Base-by-base conservation (phyloP, 768 basidiomycete species). In the Pisolithus sp. region DNA sequence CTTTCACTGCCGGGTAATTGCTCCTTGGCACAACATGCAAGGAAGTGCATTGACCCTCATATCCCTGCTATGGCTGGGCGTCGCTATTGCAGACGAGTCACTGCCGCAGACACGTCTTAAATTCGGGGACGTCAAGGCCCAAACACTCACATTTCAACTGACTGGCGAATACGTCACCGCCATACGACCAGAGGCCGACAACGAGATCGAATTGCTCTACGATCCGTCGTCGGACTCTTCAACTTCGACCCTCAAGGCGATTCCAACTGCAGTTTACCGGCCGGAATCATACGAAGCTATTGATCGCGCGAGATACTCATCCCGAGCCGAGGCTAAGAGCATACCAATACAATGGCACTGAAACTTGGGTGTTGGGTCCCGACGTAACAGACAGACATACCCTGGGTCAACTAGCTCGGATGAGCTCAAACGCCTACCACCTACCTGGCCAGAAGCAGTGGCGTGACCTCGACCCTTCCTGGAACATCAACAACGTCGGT, bases 371-470 rank as follows among this genome's bases (percentile, higher is more conserved):
- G 10, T 72, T 78, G 4, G 90, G 76, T 4, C 95, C 95, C 0
- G 86, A 96, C 62, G 67, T 93, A 15, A 76, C 79, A 52, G 89
- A 95, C 64, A 71, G 76, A 48, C 84, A 87, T 59, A 96, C 93
- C 0, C 70, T 97, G 6, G 74, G 77, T 2, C 85, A 92, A 63
- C 76, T 98, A 26, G 93, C 88, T 7, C 72, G 89, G 52, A 94
- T 97, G 86, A 76, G 85, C 9, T 89, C 83, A 34, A 90, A 97
- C 63, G 94, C 95, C 2, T 97, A 97, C 69, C 80, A 85, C 10
- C 65, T 81, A 28, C 86, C 88, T 15, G 80, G 82, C 6, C 69
- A 74, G 59, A 76, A 72, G 46, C 83, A 82, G 46, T 96, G 93
- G 94, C 94, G 87, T 57, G 85, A 90, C 30, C 68, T 92, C 3